Evolutionary conservation across 208 protist genomes (phyloP), one percentile per base, ranked within the genome.

Genomic region (Leishmania major): DNA sequence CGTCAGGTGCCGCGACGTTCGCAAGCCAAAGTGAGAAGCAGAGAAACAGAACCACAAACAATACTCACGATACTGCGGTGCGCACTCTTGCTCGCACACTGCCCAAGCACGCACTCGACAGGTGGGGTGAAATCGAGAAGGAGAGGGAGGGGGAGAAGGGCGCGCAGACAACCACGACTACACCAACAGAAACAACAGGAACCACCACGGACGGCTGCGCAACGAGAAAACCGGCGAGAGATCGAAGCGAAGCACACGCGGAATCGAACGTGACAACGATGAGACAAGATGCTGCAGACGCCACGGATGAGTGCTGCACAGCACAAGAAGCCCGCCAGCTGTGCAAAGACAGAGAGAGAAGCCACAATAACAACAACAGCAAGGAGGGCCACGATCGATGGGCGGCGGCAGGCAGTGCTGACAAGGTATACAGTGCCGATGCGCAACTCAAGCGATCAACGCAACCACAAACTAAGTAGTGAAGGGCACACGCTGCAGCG

Each of bases 341-440:
- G 49, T 66, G 70, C 37, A 72, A 70, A 57, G 47, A 66, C 35
- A 31, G 43, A 49, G 6, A n/a, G 40, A 49, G 19, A 77, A 35
- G 28, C 35, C 40, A 55, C 72, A 57, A 25, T 37, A 51, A 81
- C 79, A 13, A 71, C 79, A 13, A 35, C 75, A 81, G 51, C 28
- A 47, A 11, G 28, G 75, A 74, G 28, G 79, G 57, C 35, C 5
- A 35, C 66, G 11, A 43, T 31, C 3, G 11, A 74, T n/a, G 17
- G 22, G 66, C 40, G 45, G 45, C n/a, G 10, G 25, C 40, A 53
- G 31, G 40, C 22, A 5, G 69, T 31, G 49, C 25, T 5, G 69
- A 35, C 3, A 37, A 72, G 62, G 3, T 67, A 37, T 40, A 37
- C 28, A 31, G 31, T 67, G 62, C 31, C 28, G n/a, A 31, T 37